Conservation (phyloP, 495 filamentous ascomycete species). For the Penicillium odoratum region DNA sequence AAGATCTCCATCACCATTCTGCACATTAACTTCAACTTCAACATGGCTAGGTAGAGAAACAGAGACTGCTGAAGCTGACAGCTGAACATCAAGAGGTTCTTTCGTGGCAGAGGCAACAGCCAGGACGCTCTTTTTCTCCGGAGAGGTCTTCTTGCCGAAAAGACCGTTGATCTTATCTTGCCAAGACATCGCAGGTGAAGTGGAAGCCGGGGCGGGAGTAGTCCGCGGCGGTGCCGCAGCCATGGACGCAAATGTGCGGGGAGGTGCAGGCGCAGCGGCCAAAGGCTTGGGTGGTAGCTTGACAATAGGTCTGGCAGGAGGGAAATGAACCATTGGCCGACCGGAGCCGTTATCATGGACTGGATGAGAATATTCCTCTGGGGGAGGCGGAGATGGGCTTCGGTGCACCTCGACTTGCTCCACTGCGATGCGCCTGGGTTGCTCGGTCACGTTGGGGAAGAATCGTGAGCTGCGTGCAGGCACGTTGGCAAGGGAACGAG, state of each 20-base stretch:
- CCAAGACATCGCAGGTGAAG: constrained; percentile 53
- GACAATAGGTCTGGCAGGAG: constrained; percentile 66
- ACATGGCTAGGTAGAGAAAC: constrained; percentile 55
- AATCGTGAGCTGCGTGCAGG: constrained; percentile 63
- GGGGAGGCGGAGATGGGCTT: constrained; percentile 68
- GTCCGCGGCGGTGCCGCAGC: constrained; percentile 45
- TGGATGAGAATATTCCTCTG: constrained; percentile 67
- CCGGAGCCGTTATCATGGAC: constrained; percentile 65
- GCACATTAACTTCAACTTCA: constrained; percentile 16
- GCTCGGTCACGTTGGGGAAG: constrained; percentile 59
- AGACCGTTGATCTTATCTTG: constrained; percentile 74
- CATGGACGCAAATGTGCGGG: constrained; percentile 57
- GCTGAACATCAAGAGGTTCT: constrained; percentile 56
- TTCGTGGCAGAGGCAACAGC: constrained; percentile 60
- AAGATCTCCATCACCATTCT: constrained; percentile 39
- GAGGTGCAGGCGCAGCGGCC: constrained; percentile 43
- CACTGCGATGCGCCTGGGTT: constrained; percentile 36
- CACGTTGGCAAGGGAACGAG: constrained; percentile 39
- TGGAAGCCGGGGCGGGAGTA: constrained; percentile 8
- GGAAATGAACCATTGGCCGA: constrained; percentile 68
- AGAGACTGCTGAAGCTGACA: constrained; percentile 52
- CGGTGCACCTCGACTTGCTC: constrained; percentile 34
- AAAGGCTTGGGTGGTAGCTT: constrained; percentile 62
- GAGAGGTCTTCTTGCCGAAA: constrained; percentile 58
- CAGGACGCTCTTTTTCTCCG: constrained; percentile 53